phyloP scores from a whole-genome alignment of 2,329 filamentous ascomycete species.

The Phoma sp. region DNA sequence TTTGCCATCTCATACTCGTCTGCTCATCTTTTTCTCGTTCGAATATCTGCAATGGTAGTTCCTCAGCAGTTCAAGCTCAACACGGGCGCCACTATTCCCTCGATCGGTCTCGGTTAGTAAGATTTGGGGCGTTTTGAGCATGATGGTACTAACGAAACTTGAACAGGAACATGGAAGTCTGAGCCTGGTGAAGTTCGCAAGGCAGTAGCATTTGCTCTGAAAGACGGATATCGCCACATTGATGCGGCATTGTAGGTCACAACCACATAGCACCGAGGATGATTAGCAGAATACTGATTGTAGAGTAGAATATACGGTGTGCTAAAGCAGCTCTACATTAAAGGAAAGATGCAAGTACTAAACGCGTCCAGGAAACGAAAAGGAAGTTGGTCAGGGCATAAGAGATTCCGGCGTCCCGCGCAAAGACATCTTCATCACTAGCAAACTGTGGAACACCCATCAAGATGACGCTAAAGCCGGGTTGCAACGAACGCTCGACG shows the following conservation, averaged over 20 bases:
- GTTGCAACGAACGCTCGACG: constrained; percentile 64
- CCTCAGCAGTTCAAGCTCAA: constrained; percentile 10
- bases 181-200: constrained; percentile 63
- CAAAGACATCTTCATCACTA: constrained; percentile 73
- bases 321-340: neutral
- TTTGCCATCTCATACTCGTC: neutral
- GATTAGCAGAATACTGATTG: no score
- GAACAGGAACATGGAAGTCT: constrained; percentile 73
- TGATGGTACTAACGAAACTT: neutral
- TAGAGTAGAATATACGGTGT: neutral
- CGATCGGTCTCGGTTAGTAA: constrained; percentile 5
- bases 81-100: constrained; percentile 5
- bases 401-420: constrained; percentile 67
- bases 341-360: neutral
- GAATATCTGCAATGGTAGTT: neutral
- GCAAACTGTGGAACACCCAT: constrained; percentile 80
- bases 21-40: neutral
- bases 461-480: constrained; percentile 64
- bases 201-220: constrained; percentile 74
- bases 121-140: neutral
- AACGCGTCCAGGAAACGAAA: constrained; percentile 65
- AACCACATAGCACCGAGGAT: neutral
- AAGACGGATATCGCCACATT: constrained; percentile 73
- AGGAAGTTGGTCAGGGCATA: constrained; percentile 74
- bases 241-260: constrained; percentile 70